Base-by-base conservation (phyloP, 73 alveolate species). In the Effrenium voratum region DNA sequence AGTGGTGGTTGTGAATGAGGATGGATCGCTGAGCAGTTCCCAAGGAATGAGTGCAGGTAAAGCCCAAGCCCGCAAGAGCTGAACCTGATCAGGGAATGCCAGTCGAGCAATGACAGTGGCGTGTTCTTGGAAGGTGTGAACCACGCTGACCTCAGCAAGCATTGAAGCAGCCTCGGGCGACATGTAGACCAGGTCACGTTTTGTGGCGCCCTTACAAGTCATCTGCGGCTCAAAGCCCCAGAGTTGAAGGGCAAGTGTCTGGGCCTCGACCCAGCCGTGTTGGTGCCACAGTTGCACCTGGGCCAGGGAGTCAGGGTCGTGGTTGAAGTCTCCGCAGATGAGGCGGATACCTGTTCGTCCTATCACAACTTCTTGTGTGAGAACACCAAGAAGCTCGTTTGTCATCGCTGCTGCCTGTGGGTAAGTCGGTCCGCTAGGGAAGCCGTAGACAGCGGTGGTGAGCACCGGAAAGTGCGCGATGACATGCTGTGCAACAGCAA, bases 201-300 rank as follows among this genome's bases (percentile, higher is more conserved):
- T 70, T 2, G 91, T 79, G 46, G 68, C 38, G n/a, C 91, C 91
- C 70, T 79, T 79, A 26, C 91, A 79, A 1, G 91, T 79, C 44
- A 45, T 41, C 44, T 2, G 36, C 5, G 12, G 44, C 45, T 43
- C 47, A 24, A 2, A 6, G 38, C 16, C 30, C 91, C 91, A 79
- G 34, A 19, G 57, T 1, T 45, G 44, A 46, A 8, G 32, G 2
- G 91, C 66, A 2, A 79, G 5, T 2, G 26, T 32, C 70, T 79
- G 91, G 30, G 91, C 66, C 30, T 45, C 46, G 46, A 79, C 60
- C 70, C 70, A 79, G 70, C 91, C 91, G 5, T 28, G 26, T 2
- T 28, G 24, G 46, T 24, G 30, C 91, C 91, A 79, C 4, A 79
- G 32, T 28, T 79, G 47, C 13, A 47, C 15, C 40, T 22, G 46